Evolutionary conservation across 1,284 basidiomycete genomes (phyloP).

Genomic region (Takashimella tepidaria): DNA sequence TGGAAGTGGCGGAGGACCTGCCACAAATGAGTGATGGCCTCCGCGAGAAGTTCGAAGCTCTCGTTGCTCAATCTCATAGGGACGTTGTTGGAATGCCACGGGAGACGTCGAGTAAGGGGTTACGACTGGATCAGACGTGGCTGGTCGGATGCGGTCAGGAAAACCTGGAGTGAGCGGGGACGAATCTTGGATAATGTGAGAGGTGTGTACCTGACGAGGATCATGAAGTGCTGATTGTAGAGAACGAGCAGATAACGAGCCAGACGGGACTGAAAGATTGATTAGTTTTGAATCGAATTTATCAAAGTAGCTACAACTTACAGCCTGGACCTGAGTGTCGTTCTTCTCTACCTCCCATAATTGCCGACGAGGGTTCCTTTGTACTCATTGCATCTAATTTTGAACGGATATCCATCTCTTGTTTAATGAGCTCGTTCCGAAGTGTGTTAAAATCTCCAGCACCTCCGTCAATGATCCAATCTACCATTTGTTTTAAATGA

Average conservation of each 20-base stretch:
- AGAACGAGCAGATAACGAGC: slow-evolving; percentile 1
- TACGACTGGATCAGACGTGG: neutral
- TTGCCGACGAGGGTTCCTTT: slow-evolving; percentile 1
- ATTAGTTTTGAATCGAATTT: neutral
- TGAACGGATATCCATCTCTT: neutral
- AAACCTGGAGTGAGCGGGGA: neutral
- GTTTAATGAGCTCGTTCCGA: neutral
- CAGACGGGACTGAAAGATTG: neutral
- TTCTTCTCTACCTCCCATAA: neutral
- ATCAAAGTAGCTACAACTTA: slow-evolving; percentile 2
- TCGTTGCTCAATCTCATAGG: neutral
- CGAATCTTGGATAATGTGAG: slow-evolving; percentile 2
- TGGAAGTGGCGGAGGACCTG: neutral
- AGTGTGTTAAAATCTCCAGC: neutral
- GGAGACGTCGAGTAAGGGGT: neutral
- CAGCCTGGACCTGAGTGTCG: neutral
- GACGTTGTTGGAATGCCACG: neutral
- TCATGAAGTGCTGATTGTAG: slow-evolving; percentile 3
- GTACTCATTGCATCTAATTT: neutral
- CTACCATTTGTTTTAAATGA: slow-evolving; percentile 31
- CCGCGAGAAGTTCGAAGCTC: neutral
- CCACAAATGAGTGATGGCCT: neutral
- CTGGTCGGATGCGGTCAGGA: slow-evolving; percentile 3
- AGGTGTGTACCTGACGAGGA: neutral
- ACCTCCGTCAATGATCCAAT: slow-evolving; percentile 16